Conservation (phyloP, 306 rosid genomes). For the Medicago ruthenica region DNA sequence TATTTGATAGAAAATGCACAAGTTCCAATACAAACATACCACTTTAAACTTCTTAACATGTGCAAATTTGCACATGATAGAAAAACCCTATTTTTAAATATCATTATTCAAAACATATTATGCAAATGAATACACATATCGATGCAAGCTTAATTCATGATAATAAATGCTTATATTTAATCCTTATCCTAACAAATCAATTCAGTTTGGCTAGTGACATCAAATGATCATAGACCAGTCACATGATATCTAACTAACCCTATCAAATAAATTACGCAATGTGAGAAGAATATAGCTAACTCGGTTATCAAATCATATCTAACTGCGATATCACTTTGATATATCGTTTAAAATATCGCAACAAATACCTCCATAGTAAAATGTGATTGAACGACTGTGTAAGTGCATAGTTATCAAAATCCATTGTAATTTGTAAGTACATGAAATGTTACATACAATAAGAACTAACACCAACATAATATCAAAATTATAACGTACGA, state of each 20-base stretch:
- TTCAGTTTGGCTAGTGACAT: slow-evolving; percentile 4
- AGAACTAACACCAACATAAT: not conserved
- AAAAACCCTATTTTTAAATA: too few species aligned
- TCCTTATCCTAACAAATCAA: slow-evolving; percentile 5
- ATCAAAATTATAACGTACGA: slow-evolving; percentile 4
- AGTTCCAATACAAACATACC: too few species aligned
- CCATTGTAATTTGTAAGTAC: not conserved
- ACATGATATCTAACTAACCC: not conserved
- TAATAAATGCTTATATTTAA: slow-evolving; percentile 25
- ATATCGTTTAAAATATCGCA: not conserved
- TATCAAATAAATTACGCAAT: not conserved
- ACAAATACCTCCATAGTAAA: not conserved
- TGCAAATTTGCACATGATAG: too few species aligned
- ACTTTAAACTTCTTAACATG: too few species aligned
- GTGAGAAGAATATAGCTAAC: slow-evolving; percentile 23
- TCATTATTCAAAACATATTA: too few species aligned
- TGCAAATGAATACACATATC: slow-evolving; percentile 10
- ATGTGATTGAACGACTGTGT: not conserved
- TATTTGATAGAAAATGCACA: too few species aligned
- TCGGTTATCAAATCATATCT: too few species aligned
- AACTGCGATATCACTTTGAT: too few species aligned
- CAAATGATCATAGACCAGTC: slow-evolving; percentile 15
- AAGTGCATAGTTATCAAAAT: not conserved
- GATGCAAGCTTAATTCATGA: not conserved
- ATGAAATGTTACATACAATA: not conserved